A percentile compares a stretch with the other conserved stretches of the same genome.
phyloP scores from a whole-genome alignment of 345 rosid genomes.

The Euphorbia pulcherrima region DNA sequence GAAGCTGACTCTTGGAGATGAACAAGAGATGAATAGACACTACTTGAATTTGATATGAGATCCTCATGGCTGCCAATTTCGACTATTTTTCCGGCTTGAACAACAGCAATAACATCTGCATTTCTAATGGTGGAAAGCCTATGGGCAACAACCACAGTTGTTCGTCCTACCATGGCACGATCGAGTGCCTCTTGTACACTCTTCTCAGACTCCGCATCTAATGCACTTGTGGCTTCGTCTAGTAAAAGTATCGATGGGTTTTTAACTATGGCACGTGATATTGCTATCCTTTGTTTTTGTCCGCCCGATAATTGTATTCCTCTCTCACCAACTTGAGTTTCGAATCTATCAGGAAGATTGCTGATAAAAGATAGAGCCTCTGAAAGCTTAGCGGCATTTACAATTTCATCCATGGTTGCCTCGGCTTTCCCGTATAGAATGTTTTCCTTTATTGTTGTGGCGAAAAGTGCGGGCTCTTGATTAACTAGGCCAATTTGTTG shows the following conservation, averaged over 20 bases:
- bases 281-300: slow-evolving; percentile 92
- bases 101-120: slow-evolving; percentile 84
- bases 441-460: slow-evolving; percentile 75
- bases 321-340: slow-evolving; percentile 97
- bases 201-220: slow-evolving; percentile 91
- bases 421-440: slow-evolving; percentile 83
- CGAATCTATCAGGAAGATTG: slow-evolving; percentile 89
- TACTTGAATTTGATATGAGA: slow-evolving; percentile 58
- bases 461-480: slow-evolving; percentile 93
- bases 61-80: slow-evolving; percentile 90
- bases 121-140: slow-evolving; percentile 86
- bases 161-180: slow-evolving; percentile 90
- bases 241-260: slow-evolving; percentile 83
- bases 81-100: slow-evolving; percentile 69
- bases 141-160: slow-evolving; percentile 86
- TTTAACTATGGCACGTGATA: slow-evolving; percentile 83
- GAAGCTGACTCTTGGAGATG: slow-evolving; percentile 79
- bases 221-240: slow-evolving; percentile 96
- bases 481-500: slow-evolving; percentile 84
- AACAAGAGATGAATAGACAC: slow-evolving; percentile 65
- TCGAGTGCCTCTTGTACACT: slow-evolving; percentile 95
- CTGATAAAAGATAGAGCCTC: slow-evolving; percentile 75
- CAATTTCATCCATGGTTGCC: slow-evolving; percentile 67
- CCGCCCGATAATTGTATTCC: slow-evolving; percentile 94
- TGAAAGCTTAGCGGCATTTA: slow-evolving; percentile 76